Base-by-base conservation (phyloP, 2,329 filamentous ascomycete species). In the Diaporthe sp. region DNA sequence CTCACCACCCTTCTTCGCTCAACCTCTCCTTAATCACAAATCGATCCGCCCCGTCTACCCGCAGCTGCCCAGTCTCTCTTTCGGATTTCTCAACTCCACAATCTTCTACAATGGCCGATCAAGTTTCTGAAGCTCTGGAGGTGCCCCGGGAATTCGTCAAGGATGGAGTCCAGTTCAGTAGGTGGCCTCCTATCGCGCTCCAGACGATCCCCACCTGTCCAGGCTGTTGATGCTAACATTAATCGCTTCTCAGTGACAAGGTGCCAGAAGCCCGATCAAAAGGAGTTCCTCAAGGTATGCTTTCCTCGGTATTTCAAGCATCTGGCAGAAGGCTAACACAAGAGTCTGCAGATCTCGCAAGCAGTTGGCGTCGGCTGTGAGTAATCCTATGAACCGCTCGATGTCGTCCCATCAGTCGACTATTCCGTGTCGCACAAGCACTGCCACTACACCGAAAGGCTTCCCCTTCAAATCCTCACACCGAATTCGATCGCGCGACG, bases 51-150 rank as follows among this genome's bases (percentile, higher is more conserved):
- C 20, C 53, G 28, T 31, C 51, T 49, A 20, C 0, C 42, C 31
- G 20, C 47, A 53, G 47, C 51, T 47, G 49, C 37, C 47, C 60
- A 65, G 71, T 73, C 71, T 65, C 39, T 63, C 37, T 57, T 58
- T 57, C 60, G n/a, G 57, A 31, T 20, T 57, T n/a, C 31, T 28
- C 34, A 63, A 44, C 47, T 34, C 49, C 42, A 49, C 25, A 53
- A 68, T 47, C 67, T 67, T 51, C 57, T 83, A 86, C 80, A 82
- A 92, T 92, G 90, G 89, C 91, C 84, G 92, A 94, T 83, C 89
- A 92, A 84, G 84, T 94, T 80, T 91, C 93, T 84, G 92, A 94
- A 82, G 86, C 94, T 81, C 89, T 93, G 82, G 93, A 94, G 79
- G 89, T 92, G 82, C 92, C 92, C 80, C 87, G 87, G 82, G 91